Base-by-base conservation (phyloP, 2,329 filamentous ascomycete genomes). In the Curvularia hawaiiensis region DNA sequence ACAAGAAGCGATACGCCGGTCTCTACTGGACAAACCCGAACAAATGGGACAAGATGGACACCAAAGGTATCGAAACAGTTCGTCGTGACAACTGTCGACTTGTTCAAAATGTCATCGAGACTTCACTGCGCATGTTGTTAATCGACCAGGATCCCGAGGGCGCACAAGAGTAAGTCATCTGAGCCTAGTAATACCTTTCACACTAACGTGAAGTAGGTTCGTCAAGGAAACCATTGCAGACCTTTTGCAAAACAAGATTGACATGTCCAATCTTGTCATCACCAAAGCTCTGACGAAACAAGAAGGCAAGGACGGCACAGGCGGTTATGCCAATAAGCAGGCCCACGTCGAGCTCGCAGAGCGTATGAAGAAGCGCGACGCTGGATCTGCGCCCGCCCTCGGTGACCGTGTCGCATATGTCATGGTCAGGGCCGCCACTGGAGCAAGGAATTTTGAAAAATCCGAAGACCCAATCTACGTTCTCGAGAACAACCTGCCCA, bases 11-110 rank as follows among this genome's bases (percentile, higher is more conserved):
- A 62, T 99, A 99, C 71, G 95, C 95, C 9, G 95, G 95, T n/a
- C 79, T 99, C 31, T 98, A 92, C 79, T 99, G 93, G 93, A 99
- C 95, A 5, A 95, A 90, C 65, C 87, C 94, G 0, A 86, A 94
- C 41, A 97, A 97, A 78, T 95, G 90, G 76, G 96, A 99, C 84
- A 99, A 98, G 83, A 99, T 99, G 96, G 95, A 99, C 78, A 98
- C 92, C 59, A 99, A 99, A 77, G 95, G 95, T 83, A 98, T 99
- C 65, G 95, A 99, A 79, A 99, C 95, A 3, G 96, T 99, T 46
- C 89, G 95, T 66, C 85, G 95, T 83, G 95, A 99, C 77, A 99
- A 99, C 74, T 99, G 95, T 74, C 83, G 95, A 51, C 81, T 99
- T 58, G 95, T 98, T 16, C 94, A 98, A 77, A 97, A 90, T 3